Evolutionary conservation across 1,139 yeast species (phyloP).

Genomic region (Suhomyces terraborum): DNA sequence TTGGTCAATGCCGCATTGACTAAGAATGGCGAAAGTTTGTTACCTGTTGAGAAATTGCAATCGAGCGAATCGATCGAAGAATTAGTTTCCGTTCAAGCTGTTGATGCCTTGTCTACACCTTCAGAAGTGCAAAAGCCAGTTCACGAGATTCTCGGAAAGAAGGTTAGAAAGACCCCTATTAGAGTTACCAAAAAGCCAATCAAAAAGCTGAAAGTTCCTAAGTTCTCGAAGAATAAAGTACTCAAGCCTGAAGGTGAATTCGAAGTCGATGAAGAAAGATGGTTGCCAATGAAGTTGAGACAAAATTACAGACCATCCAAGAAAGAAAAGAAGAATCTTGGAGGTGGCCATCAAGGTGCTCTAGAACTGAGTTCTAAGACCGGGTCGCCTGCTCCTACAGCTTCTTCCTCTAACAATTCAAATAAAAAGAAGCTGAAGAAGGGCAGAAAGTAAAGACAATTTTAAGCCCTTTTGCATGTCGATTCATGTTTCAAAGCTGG

Average conservation of each 20-base stretch:
- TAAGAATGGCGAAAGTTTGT: conserved; percentile 27
- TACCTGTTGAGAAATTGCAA: conserved; percentile 40
- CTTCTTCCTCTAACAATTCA: conserved; percentile 24
- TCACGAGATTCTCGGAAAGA: conserved; percentile 21
- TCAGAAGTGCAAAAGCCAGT: neutral
- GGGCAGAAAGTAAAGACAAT: conserved; percentile 37
- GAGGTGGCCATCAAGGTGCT: conserved; percentile 71
- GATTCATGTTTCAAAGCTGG: neutral
- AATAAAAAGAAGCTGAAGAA: conserved; percentile 38
- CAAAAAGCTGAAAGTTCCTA: conserved; percentile 33
- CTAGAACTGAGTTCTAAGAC: conserved; percentile 51
- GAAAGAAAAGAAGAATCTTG: conserved; percentile 54
- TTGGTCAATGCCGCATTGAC: conserved; percentile 36
- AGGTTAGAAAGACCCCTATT: conserved; percentile 8
- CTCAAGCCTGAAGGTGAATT: conserved; percentile 35
- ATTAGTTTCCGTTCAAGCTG: conserved; percentile 21
- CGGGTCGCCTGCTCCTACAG: conserved; percentile 20
- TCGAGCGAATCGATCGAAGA: conserved; percentile 27
- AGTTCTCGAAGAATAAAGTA: conserved; percentile 41
- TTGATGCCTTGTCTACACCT: neutral
- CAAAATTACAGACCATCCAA: conserved; percentile 79
- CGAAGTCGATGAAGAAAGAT: conserved; percentile 62
- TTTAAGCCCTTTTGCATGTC: neutral
- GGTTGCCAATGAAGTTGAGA: conserved; percentile 88
- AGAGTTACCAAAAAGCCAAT: conserved; percentile 30